A percentile compares a stretch with the other conserved stretches of the same genome.
Conservation (phyloP, 306 rosid species). For the Cucurbita maxima region DNA sequence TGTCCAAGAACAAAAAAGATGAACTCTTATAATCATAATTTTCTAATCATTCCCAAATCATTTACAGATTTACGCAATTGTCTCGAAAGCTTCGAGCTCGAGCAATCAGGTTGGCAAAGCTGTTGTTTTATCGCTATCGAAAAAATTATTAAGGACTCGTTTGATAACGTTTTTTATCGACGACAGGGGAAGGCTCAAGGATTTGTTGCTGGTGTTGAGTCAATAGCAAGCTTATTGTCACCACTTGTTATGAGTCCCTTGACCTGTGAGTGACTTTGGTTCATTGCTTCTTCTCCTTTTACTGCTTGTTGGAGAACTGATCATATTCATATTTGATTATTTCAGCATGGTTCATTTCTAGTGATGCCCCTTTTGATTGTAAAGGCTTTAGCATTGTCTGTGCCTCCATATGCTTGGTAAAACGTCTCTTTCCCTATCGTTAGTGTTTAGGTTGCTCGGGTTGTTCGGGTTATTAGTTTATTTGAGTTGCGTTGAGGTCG, state of each 20-base stretch:
- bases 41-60: not conserved
- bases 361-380: constrained; percentile 64
- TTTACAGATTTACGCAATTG: constrained; percentile 55
- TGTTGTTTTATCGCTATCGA: not conserved
- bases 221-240: constrained; percentile 54
- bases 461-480: too few species aligned
- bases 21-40: not conserved
- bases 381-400: constrained; percentile 73
- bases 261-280: constrained; percentile 40
- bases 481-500: too few species aligned
- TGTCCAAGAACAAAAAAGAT: not conserved
- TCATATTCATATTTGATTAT: not conserved
- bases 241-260: constrained; percentile 72
- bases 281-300: not conserved
- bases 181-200: constrained; percentile 64
- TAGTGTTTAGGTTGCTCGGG: too few species aligned
- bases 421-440: not conserved
- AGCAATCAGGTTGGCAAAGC: constrained; percentile 43
- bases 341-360: constrained; percentile 71
- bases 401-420: constrained; percentile 61
- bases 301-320: not conserved
- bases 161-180: not conserved
- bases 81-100: constrained; percentile 63
- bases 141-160: too few species aligned
- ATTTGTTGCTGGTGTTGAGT: constrained; percentile 67